Evolutionary conservation across 345 rosid species (phyloP), one percentile per base, ranked within the genome.

Genomic region (Noccaea bulbosa): DNA sequence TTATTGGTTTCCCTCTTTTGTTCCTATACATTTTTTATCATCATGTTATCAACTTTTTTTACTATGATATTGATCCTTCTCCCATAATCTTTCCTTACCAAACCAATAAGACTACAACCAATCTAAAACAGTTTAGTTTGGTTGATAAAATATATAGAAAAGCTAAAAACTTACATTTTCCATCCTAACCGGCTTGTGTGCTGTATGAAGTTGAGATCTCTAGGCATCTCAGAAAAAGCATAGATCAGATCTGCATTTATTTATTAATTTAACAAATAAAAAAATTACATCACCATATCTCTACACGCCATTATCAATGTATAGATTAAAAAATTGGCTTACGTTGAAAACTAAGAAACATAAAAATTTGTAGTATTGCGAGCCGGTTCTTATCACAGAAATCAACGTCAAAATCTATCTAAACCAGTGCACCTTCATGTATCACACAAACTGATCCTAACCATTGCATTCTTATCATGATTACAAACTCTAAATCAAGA

Each of bases 161-260:
- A 27, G 22, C 2, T 8, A 9, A 35, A 24, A 27, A 12, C 92
- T 81, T 74, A 93, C 97, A 86, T 60, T 81, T 93, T 93, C 98
- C 98, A 93, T 11, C 92, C 98, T 79, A 93, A 62, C 12, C 61
- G 88, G 78, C 97, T 87, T 53, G 75, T 56, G 64, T 93, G 97
- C 60, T 93, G 96, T 38, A 93, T 85, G 78, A 93, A 93, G 79
- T 93, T 93, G 76, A 88, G 85, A 79, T 93, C 81, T 80, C 80
- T 88, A 57, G 97, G 96, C 75, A 93, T 77, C 64, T 71, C 82
- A 66, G 97, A 88, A 57, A 93, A 93, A 9, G 96, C 89, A 65
- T 86, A 79, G 38, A 93, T 90, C 87, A 93, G 89, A 88, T 93
- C 98, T 93, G 90, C 47, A 81, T 75, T 54, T 38, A 30, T 17